Percentiles rank a stretch among this genome's conserved stretches.
These are phyloP conservation scores for Elymus sibiricus DNA, from an alignment of 176 grass and related monocot genomes.

Conservation along the genomic window DNA sequence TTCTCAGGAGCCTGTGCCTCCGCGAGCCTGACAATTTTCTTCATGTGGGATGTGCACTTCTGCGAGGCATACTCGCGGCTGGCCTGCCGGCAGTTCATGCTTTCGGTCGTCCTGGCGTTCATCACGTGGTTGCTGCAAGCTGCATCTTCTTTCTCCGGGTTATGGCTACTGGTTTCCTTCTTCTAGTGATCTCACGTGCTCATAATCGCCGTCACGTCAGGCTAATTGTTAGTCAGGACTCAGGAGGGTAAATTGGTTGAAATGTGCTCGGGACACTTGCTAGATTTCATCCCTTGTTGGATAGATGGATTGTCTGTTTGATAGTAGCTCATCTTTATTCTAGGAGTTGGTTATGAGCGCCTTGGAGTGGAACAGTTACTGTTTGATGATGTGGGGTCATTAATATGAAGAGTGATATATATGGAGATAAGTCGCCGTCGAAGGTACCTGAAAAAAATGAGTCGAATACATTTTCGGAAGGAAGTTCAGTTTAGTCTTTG, in stretches of 20 bases:
- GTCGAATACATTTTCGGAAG: too few relatives aligned
- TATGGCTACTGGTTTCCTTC: not conserved
- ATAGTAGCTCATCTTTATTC: not conserved
- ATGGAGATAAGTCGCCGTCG: not conserved
- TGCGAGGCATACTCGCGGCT: not conserved
- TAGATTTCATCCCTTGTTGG: not conserved
- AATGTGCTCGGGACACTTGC: not conserved
- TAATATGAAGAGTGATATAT: not conserved
- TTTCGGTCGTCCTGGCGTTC: not conserved
- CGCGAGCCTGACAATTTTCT: too few relatives aligned
- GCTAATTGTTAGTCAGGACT: not conserved
- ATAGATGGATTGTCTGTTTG: not conserved
- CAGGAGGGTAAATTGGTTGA: not conserved
- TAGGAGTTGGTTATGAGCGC: not conserved
- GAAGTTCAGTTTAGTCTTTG: too few relatives aligned
- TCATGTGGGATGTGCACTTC: too few relatives aligned
- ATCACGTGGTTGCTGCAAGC: not conserved
- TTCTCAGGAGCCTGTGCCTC: too few relatives aligned
- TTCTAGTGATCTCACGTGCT: not conserved
- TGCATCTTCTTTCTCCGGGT: not conserved
- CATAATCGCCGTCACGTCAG: not conserved
- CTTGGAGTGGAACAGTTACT: not conserved
- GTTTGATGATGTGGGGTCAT: not conserved
- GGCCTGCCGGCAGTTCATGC: not conserved
- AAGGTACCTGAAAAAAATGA: not conserved